phyloP scores from a whole-genome alignment of 768 basidiomycete species.

The Mycena vulgaris region DNA sequence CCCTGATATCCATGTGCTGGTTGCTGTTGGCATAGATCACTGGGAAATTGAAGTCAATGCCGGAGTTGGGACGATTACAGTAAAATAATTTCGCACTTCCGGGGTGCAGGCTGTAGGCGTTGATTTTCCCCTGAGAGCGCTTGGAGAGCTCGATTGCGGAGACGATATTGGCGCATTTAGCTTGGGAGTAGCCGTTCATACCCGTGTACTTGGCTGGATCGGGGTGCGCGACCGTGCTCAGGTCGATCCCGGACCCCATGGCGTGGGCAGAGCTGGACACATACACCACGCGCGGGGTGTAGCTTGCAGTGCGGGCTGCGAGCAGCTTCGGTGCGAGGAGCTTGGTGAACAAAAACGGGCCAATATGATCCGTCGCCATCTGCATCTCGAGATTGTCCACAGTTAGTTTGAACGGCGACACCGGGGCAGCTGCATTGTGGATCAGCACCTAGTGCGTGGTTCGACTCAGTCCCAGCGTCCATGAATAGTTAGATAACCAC shows the following conservation, averaged over 20 bases:
- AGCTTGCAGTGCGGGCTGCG: not conserved
- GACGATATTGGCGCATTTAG: slow-evolving; percentile 31
- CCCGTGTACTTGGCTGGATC: not conserved
- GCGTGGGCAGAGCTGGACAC: not conserved
- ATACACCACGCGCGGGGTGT: not conserved
- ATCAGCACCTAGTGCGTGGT: not conserved
- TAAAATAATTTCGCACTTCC: slow-evolving; percentile 11
- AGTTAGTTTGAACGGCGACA: not conserved
- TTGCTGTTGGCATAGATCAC: slow-evolving; percentile 10
- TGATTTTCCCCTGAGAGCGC: slow-evolving; percentile 8
- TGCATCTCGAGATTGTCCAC: not conserved
- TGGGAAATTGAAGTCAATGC: not conserved
- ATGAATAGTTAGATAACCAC: not conserved
- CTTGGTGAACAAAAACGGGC: not conserved
- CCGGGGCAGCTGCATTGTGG: not conserved
- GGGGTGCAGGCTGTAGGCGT: slow-evolving; percentile 23
- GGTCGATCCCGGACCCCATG: not conserved
- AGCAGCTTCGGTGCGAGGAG: not conserved
- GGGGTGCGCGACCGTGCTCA: not conserved
- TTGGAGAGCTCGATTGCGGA: slow-evolving; percentile 23
- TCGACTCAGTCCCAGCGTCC: not conserved
- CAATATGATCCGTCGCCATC: not conserved
- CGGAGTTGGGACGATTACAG: not conserved
- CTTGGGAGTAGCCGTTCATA: slow-evolving; percentile 6
- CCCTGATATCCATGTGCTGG: not conserved